These are phyloP conservation scores for Uronychia binucleata DNA, from an alignment of 73 alveolate species.

Conservation along the genomic window DNA sequence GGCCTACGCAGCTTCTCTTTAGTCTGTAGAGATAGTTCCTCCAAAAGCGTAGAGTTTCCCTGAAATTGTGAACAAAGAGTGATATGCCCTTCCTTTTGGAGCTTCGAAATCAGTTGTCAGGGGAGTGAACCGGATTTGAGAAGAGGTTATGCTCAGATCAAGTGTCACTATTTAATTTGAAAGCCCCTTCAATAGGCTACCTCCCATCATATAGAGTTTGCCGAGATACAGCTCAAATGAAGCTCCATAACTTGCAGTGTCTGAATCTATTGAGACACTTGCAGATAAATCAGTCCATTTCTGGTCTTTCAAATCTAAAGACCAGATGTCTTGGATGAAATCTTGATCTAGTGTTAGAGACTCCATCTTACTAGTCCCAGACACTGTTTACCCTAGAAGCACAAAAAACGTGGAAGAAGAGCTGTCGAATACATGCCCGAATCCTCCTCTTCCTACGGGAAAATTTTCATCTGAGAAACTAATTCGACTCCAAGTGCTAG, in stretches of 20 bases:
- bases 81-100: not conserved
- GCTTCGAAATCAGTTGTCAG: not conserved
- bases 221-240: not conserved
- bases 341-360: no score
- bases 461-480: not conserved
- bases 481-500: not conserved
- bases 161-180: not conserved
- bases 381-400: not conserved
- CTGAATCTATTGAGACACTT: not conserved
- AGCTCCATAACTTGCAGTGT: not conserved
- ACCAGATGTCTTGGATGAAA: not conserved
- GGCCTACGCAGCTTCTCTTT: not conserved
- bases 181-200: not conserved
- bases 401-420: not conserved
- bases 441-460: not conserved
- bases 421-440: not conserved
- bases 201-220: not conserved
- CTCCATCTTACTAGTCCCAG: not conserved
- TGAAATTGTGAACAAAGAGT: not conserved
- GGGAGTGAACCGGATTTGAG: not conserved
- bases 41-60: not conserved
- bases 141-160: not conserved
- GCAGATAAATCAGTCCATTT: not conserved
- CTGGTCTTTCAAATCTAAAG: not conserved
- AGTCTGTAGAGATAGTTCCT: not conserved